Percentiles rank a stretch among this genome's conserved stretches.
phyloP scores from a whole-genome alignment of 1,284 basidiomycete genomes.

The Apiotrichum sp. region DNA sequence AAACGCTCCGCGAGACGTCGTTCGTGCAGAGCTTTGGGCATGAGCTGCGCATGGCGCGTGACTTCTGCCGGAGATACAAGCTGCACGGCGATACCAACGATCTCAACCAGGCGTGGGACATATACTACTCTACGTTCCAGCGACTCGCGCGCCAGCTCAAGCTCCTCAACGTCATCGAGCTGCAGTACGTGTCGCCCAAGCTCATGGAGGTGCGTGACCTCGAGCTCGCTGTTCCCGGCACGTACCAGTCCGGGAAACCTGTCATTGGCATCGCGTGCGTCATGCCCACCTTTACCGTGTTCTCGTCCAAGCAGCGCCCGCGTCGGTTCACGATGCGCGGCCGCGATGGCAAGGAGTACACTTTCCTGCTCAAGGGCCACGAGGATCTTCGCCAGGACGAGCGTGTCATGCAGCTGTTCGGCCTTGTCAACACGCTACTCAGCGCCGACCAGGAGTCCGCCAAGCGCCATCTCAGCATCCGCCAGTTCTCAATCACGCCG shows the following conservation, averaged over 20 bases:
- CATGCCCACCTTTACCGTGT: constrained; percentile 79
- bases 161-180: constrained; percentile 80
- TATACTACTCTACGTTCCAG: constrained; percentile 97
- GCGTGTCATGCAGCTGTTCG: constrained; percentile 98
- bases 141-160: constrained; percentile 93
- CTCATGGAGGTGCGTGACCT: constrained; percentile 82
- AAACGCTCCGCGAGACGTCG: constrained; percentile 89
- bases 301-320: constrained; percentile 97
- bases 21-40: constrained; percentile 93
- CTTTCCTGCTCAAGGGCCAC: constrained; percentile 93
- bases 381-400: constrained; percentile 99
- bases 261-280: constrained; percentile 81
- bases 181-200: constrained; percentile 96
- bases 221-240: constrained; percentile 92
- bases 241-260: constrained; percentile 84
- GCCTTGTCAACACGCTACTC: constrained; percentile 91
- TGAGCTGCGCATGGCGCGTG: constrained; percentile 89
- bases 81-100: constrained; percentile 82
- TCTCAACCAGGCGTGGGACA: constrained; percentile 98
- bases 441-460: constrained; percentile 91
- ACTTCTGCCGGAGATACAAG: constrained; percentile 81
- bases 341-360: constrained; percentile 88
- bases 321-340: constrained; percentile 83
- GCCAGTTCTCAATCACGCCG: constrained; percentile 88
- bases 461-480: constrained; percentile 92